These are phyloP conservation scores for Drosera capensis DNA, from an alignment of 148 eudicot species.

Conservation along the genomic window DNA sequence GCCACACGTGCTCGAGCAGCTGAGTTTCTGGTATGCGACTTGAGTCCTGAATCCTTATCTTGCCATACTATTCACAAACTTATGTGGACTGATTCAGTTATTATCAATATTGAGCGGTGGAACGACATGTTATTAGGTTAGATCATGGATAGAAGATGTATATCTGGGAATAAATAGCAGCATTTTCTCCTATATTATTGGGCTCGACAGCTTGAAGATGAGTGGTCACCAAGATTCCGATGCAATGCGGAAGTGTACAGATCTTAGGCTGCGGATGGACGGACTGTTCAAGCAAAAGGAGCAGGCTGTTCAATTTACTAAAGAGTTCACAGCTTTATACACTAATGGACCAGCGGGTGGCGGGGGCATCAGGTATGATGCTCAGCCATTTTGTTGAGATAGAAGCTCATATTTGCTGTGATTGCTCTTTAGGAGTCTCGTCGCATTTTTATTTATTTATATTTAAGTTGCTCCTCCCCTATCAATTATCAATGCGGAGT, in stretches of 20 bases:
- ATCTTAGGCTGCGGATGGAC: conserved; percentile 88
- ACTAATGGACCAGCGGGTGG: conserved; percentile 99
- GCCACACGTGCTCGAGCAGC: conserved; percentile 80
- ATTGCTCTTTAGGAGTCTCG: not conserved
- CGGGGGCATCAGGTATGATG: conserved; percentile 93
- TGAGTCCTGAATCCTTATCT: conserved; percentile 1
- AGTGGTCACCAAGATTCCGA: conserved; percentile 12
- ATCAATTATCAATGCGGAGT: too few relatives aligned
- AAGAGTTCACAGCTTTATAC: conserved; percentile 77
- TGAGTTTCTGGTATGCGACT: conserved; percentile 59
- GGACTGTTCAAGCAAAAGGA: conserved; percentile 68
- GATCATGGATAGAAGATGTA: conserved; percentile 91
- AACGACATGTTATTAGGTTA: conserved; percentile 59
- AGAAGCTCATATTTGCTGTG: not conserved
- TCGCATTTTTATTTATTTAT: not conserved
- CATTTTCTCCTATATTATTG: conserved; percentile 73
- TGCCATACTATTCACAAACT: too few relatives aligned
- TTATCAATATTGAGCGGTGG: too few relatives aligned
- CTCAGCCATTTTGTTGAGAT: not conserved
- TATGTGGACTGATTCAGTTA: too few relatives aligned
- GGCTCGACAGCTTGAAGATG: conserved; percentile 84
- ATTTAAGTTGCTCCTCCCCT: too few relatives aligned
- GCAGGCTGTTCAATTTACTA: conserved; percentile 51
- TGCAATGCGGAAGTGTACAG: conserved; percentile 19
- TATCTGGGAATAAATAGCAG: conserved; percentile 39